Base-by-base conservation (phyloP, 1,284 basidiomycete species). In the Gymnopus androsaceus region DNA sequence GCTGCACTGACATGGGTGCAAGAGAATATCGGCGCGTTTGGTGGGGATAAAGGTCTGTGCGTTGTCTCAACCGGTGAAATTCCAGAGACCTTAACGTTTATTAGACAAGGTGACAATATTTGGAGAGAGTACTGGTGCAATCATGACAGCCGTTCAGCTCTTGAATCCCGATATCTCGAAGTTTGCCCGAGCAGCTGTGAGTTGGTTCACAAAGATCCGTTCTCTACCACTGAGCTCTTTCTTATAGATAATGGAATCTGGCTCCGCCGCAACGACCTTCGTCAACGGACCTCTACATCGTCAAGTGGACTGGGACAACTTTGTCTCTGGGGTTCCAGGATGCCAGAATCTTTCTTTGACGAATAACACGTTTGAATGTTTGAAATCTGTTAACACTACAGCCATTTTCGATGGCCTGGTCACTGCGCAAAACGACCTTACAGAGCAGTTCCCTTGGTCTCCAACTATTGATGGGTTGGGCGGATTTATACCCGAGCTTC, bases 51-150 rank as follows among this genome's bases (percentile, higher is more conserved):
- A 11, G 51, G n/a, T n/a, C n/a, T n/a, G n/a, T n/a, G 33, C 3
- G 52, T 19, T 21, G 30, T 12, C 21, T 30, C 31, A n/a, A n/a
- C n/a, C n/a, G 15, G 15, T 30, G 3, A 34, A 17, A 21, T 19
- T 30, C 3, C 25, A 11, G 14, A 9, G 30, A 11, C 25, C n/a
- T 42, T 14, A 17, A 50, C 12, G n/a, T 12, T n/a, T 23, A 4
- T 34, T 34, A n/a, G 17, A 14, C 33, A 17, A 79, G 74, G 77
- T 84, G 19, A 84, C 81, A 0, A 65, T 80, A 3, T 79, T 81
- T 58, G 82, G 82, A 8, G 72, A 83, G 62, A 82, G 80, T 60
- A 81, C 82, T 4, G 82, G 82, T 1, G 66, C 80, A 1, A 74
- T 80, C 14, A 76, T 77, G 61, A 74, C 72, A 8, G 68, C 75